Base-by-base conservation (phyloP, 257 asterid genomes). In the Apocynum venetum region DNA sequence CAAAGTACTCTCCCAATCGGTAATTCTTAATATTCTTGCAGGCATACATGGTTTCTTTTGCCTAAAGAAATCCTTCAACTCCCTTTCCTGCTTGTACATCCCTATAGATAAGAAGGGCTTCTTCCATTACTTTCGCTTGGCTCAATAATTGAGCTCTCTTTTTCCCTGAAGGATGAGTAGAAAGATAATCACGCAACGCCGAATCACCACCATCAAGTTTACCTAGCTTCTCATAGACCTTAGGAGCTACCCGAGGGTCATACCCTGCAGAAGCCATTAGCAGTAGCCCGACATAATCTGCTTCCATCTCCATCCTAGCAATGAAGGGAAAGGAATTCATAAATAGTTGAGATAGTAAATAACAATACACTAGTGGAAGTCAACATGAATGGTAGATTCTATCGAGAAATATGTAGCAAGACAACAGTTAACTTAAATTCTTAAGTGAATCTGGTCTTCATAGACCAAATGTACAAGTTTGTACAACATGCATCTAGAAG, bases 231-330 rank as follows among this genome's bases (percentile, higher is more conserved):
- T 93, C 96, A 40, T 90, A 91, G 19, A 93, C 97, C 70, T 80
- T 84, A 2, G 97, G 98, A 65, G 97, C 98, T 77, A 87, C 86
- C 25, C 97, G 89, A 14, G 98, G 98, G 71, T 93, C 94, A 47
- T 89, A 93, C 0, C 97, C 96, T n/a, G 97, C 98, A 7, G 98
- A 91, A 12, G 98, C 97, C 41, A 89, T 55, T 56, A 91, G 74
- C n/a, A 93, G 87, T 63, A 93, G 38, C 43, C 98, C 97, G 0
- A 93, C 89, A 82, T 93, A 88, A 80, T 93, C 98, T 49, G 97
- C 98, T 80, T 91, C 98, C 91, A 90, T 89, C 92, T 93, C 97
- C 97, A 93, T 93, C 91, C 97, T 93, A 75, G 36, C 71, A 41
- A 17, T 40, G 72, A 13, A 41, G 10, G 5, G 10, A 66, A 48